Evolutionary conservation across 371 early-diverging fungal species (phyloP).

Genomic region (Mortierella sp.): DNA sequence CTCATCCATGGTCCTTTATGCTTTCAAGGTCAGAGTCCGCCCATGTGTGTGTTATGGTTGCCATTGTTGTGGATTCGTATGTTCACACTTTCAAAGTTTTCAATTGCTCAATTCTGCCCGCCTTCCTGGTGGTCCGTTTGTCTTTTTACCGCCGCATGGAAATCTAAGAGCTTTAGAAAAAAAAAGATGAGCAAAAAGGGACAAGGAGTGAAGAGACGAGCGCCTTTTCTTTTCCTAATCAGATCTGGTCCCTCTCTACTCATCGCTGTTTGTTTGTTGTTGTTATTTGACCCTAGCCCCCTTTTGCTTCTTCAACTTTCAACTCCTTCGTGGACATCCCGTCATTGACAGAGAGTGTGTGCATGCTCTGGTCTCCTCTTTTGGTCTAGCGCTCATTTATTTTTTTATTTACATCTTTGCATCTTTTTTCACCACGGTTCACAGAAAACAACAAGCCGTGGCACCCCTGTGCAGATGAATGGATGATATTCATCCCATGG

Average conservation of each 20-base stretch:
- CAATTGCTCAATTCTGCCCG: neutral
- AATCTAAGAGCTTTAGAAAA: neutral
- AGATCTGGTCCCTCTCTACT: neutral
- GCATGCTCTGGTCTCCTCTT: neutral
- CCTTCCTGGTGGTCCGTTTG: neutral
- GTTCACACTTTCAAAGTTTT: neutral
- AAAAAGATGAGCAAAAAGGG: neutral
- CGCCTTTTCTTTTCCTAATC: slow-evolving; percentile 2
- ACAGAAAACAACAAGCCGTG: neutral
- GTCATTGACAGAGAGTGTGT: neutral
- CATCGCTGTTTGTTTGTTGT: neutral
- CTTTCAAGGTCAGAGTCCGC: neutral
- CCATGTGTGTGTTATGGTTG: neutral
- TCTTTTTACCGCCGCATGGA: neutral
- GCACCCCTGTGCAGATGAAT: neutral
- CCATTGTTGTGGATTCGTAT: neutral
- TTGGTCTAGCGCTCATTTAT: neutral
- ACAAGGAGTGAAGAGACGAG: neutral
- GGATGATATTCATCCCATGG: neutral
- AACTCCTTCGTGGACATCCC: neutral
- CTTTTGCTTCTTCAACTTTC: neutral
- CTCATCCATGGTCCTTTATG: neutral
- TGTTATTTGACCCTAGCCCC: neutral
- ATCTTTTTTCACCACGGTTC: too few relatives aligned
- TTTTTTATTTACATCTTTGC: neutral